These are phyloP conservation scores for Pichia terricola DNA, from an alignment of 1,139 yeast species.

Conservation along the genomic window DNA sequence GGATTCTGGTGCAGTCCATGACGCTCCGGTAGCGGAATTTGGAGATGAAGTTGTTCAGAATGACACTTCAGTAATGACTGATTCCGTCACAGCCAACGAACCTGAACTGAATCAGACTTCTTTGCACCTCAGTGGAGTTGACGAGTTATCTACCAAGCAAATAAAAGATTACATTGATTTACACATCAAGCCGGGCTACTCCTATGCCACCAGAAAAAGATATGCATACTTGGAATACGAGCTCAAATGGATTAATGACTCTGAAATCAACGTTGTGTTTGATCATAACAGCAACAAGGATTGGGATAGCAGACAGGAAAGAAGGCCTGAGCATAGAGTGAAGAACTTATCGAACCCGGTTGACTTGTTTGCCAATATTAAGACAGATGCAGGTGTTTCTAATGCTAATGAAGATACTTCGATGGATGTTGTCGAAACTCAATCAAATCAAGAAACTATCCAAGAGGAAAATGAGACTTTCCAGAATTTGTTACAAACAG, in stretches of 20 bases:
- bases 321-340: background rate
- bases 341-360: background rate
- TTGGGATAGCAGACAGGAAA: background rate
- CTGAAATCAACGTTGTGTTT: conserved; percentile 47
- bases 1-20: too few species aligned
- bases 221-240: conserved; percentile 23
- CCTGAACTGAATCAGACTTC: conserved; percentile 36
- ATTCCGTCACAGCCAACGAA: too few species aligned
- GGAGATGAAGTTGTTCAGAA: too few species aligned
- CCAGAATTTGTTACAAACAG: background rate
- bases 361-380: conserved; percentile 3
- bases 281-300: conserved; percentile 6
- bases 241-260: conserved; percentile 66
- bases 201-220: conserved; percentile 19
- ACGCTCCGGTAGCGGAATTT: too few species aligned
- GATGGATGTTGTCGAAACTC: background rate
- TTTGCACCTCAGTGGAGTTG: conserved; percentile 53
- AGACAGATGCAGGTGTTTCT: background rate
- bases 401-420: background rate
- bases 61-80: too few species aligned
- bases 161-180: conserved; percentile 47
- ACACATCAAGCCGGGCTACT: conserved; percentile 35
- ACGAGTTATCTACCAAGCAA: conserved; percentile 55
- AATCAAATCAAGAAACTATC: background rate
- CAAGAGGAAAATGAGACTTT: background rate